These are phyloP conservation scores for Lactarius vividus DNA, from an alignment of 768 basidiomycete species.

Conservation along the genomic window DNA sequence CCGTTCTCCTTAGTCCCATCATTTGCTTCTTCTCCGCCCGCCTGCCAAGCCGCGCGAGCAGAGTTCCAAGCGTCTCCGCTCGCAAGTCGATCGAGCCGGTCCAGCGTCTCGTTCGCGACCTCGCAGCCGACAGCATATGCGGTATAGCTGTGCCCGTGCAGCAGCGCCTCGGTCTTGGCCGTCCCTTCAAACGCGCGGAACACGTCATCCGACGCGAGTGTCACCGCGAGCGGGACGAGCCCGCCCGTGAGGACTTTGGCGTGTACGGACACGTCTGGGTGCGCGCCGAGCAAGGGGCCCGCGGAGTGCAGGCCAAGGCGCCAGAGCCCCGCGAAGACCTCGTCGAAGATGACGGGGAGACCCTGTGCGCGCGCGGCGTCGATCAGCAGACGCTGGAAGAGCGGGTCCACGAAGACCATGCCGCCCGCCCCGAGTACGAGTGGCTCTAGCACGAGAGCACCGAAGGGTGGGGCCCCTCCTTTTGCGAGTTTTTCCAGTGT, in stretches of 20 bases:
- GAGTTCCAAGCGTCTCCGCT: slow-evolving; percentile 53
- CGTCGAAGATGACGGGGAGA: slow-evolving; percentile 91
- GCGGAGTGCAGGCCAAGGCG: slow-evolving; percentile 74
- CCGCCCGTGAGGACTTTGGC: slow-evolving; percentile 96
- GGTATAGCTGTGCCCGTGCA: slow-evolving; percentile 96
- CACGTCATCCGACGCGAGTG: slow-evolving; percentile 75
- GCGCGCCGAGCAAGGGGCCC: slow-evolving; percentile 60
- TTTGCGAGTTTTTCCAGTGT: slow-evolving; percentile 48
- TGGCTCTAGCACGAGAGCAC: slow-evolving; percentile 86
- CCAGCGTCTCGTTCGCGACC: slow-evolving; percentile 79
- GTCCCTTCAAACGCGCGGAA: slow-evolving; percentile 77
- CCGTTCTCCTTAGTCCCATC: slow-evolving; percentile 21
- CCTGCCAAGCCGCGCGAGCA: slow-evolving; percentile 60
- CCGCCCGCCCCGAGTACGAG: slow-evolving; percentile 94
- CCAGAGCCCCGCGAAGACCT: slow-evolving; percentile 92
- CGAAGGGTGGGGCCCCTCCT: slow-evolving; percentile 45
- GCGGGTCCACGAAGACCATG: slow-evolving; percentile 96
- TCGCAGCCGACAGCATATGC: slow-evolving; percentile 93
- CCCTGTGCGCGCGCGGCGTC: slow-evolving; percentile 77
- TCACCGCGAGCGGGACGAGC: slow-evolving; percentile 80
- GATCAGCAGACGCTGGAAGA: slow-evolving; percentile 87
- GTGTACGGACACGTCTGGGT: slow-evolving; percentile 87
- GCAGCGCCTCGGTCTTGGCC: slow-evolving; percentile 77
- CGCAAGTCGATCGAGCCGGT: slow-evolving; percentile 54
- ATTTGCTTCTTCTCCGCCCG: slow-evolving; percentile 3